phyloP scores from a whole-genome alignment of 2,329 filamentous ascomycete species.

The Seiridium unicorne region DNA sequence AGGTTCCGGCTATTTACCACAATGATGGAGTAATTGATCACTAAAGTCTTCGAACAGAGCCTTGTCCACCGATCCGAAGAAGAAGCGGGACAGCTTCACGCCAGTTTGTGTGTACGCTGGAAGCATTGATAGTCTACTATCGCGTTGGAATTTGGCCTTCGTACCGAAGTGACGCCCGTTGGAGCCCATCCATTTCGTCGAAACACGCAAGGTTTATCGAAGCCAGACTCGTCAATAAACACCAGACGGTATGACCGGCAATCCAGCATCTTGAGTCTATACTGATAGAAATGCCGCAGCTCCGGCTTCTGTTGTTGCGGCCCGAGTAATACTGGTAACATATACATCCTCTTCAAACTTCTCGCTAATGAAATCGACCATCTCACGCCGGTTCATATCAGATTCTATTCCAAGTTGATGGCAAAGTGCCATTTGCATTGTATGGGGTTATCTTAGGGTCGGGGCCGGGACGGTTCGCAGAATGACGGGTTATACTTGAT shows the following conservation, averaged over 20 bases:
- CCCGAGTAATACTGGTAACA: constrained; percentile 5
- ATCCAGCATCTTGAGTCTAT: constrained; percentile 8
- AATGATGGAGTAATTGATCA: background rate
- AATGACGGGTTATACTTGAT: background rate
- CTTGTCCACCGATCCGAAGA: constrained; percentile 3
- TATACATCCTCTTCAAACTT: constrained; percentile 7
- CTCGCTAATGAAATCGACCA: constrained; percentile 3
- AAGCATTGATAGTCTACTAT: constrained; percentile 5
- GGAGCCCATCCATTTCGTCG: too few species aligned
- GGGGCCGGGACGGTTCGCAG: background rate
- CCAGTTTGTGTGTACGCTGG: constrained; percentile 6
- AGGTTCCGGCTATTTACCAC: constrained; percentile 4
- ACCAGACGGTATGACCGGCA: constrained; percentile 1
- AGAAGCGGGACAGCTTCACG: constrained; percentile 6
- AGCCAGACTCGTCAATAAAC: too few species aligned
- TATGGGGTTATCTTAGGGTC: constrained; percentile 1
- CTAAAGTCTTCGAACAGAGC: constrained; percentile 5
- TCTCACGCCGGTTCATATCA: constrained; percentile 2
- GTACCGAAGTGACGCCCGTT: constrained; percentile 3
- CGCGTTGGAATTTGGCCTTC: background rate
- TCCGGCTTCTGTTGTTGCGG: constrained; percentile 7
- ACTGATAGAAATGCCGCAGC: constrained; percentile 9
- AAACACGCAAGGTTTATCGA: too few species aligned
- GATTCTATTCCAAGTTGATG: constrained; percentile 1
- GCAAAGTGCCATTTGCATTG: background rate